Conservation (phyloP, 2,329 filamentous ascomycete species). For the Escovopsis sp. region DNA sequence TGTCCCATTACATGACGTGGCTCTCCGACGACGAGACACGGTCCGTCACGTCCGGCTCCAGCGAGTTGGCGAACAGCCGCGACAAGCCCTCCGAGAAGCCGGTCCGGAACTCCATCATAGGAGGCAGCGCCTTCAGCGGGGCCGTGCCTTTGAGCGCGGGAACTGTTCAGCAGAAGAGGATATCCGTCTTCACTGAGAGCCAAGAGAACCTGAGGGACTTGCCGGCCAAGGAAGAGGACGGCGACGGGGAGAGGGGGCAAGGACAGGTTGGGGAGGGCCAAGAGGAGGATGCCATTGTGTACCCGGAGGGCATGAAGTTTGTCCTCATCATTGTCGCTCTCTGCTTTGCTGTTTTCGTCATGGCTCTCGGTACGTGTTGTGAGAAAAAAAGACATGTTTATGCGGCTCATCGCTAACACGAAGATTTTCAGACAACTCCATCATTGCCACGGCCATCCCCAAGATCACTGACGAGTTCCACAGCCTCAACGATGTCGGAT, state of each 20-base stretch:
- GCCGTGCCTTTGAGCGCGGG: not conserved
- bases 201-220: slow-evolving; percentile 13
- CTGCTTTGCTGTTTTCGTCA: slow-evolving; percentile 24
- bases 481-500: slow-evolving; percentile 29
- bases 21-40: not conserved
- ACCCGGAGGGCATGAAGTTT: slow-evolving; percentile 15
- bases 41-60: not conserved
- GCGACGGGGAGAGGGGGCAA: no score
- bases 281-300: slow-evolving; percentile 4
- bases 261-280: no score
- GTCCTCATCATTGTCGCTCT: slow-evolving; percentile 21
- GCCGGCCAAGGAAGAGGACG: slow-evolving; percentile 1
- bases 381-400: not conserved
- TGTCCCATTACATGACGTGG: not conserved
- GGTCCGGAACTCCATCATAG: not conserved
- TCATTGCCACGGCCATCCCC: slow-evolving; percentile 34
- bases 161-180: slow-evolving; percentile 4
- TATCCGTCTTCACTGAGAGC: slow-evolving; percentile 9
- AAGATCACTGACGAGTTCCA: slow-evolving; percentile 32
- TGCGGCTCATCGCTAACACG: not conserved
- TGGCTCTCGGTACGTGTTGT: slow-evolving; percentile 20
- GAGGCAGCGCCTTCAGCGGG: not conserved
- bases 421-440: slow-evolving; percentile 22
- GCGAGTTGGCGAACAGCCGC: not conserved
- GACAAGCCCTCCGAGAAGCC: not conserved